These are phyloP conservation scores for Cenchrus purpureus DNA, from an alignment of 176 grass and related monocot species.

Conservation along the genomic window DNA sequence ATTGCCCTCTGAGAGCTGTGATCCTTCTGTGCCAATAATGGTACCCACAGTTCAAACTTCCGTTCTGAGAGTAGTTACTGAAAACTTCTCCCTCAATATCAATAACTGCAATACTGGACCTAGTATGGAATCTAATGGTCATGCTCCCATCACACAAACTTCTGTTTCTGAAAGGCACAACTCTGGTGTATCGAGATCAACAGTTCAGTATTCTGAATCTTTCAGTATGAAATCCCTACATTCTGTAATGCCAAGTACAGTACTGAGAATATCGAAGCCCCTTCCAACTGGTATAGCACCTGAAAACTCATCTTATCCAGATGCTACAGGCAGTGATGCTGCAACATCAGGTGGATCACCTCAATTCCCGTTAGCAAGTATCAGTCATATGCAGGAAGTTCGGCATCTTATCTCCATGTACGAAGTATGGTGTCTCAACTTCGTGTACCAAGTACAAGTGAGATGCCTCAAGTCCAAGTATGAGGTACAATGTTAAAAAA, in stretches of 20 bases:
- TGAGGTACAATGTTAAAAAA: neutral
- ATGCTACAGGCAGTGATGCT: neutral
- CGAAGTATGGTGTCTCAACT: too few species aligned
- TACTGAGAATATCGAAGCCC: neutral
- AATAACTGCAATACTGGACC: neutral
- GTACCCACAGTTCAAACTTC: too few species aligned
- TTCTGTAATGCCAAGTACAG: neutral
- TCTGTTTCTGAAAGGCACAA: neutral
- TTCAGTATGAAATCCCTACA: slow-evolving; percentile 6
- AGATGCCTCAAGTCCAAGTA: slow-evolving; percentile 24
- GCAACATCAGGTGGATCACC: neutral
- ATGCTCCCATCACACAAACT: slow-evolving; percentile 2
- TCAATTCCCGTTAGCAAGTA: slow-evolving; percentile 5
- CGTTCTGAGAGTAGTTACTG: too few species aligned
- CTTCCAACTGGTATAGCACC: neutral
- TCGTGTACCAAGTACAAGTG: neutral
- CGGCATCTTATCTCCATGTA: neutral
- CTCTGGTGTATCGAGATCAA: slow-evolving; percentile 3
- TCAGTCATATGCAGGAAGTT: neutral
- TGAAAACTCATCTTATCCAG: neutral
- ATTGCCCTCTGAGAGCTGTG: too few species aligned
- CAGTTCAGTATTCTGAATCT: slow-evolving; percentile 6
- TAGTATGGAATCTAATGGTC: neutral
- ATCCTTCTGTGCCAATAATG: too few species aligned
- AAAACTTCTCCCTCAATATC: too few species aligned